Evolutionary conservation across 306 rosid genomes (phyloP), one percentile per base, ranked within the genome.

Genomic region (Casuarina equisetifolia): DNA sequence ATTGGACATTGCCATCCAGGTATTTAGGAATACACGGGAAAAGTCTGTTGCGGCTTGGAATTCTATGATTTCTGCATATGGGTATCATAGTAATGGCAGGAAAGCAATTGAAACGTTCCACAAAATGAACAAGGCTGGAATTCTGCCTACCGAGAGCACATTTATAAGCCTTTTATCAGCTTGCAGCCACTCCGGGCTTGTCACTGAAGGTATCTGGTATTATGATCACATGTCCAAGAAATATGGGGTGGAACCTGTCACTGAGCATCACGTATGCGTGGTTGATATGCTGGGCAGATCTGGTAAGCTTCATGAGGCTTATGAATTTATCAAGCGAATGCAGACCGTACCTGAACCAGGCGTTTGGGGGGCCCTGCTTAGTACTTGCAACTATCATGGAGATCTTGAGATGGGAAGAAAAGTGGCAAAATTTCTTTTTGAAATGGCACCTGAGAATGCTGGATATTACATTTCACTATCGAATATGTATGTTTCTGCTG

Each of bases 341-440:
- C 73, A 64, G 5, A 69, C 73, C 66, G 75, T 73, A 40, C 82
- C 74, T 2, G 77, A 67, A 36, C 74, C 90, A 12, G 92, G 90
- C 50, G 81, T 88, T 53, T 88, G 90, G 92, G 92, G 92, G 69
- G 59, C 83, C 13, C 92, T 88, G 59, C 48, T 88, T 16, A 88
- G 84, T 84, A 85, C 86, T 78, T 88, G 92, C 79, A 84, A 78
- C 70, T 86, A 86, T 74, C 90, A 88, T 80, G 92, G 92, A 78
- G 90, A 84, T 74, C 36, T 88, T 80, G 77, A 82, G 80, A 62
- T 86, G 78, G 92, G 92, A 72, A 84, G 80, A 75, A 55, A 76
- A 68, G 64, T 88, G 72, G 89, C 88, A 62, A 76, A 86, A 74
- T 46, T 19, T 77, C 85, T 88, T 50, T 88, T 88, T 76, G 67